phyloP scores from a whole-genome alignment of 345 rosid genomes.

The Boechera retrofracta region DNA sequence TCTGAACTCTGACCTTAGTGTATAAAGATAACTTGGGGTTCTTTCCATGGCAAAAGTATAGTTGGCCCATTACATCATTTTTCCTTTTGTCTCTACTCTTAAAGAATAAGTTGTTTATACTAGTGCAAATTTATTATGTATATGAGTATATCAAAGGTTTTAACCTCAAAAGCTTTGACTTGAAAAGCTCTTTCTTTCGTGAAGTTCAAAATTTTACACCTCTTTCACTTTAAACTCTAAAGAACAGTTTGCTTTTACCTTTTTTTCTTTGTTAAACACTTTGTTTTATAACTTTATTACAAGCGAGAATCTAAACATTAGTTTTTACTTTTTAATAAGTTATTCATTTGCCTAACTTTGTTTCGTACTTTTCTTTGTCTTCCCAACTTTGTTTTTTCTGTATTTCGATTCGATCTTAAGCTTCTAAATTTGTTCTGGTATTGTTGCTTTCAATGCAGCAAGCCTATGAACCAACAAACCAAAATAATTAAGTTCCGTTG shows the following conservation, averaged over 20 bases:
- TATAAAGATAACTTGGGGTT: slow-evolving; percentile 34
- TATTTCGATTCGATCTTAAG: neutral
- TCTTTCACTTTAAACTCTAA: slow-evolving; percentile 45
- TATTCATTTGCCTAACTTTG: slow-evolving; percentile 6
- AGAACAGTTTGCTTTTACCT: slow-evolving; percentile 25
- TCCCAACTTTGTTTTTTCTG: slow-evolving; percentile 7
- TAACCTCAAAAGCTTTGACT: slow-evolving; percentile 62
- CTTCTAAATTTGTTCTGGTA: neutral
- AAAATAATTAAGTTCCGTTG: neutral
- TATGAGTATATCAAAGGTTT: slow-evolving; percentile 22
- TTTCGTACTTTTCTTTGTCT: neutral
- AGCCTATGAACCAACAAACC: slow-evolving; percentile 10
- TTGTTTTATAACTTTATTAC: slow-evolving; percentile 5
- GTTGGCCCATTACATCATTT: slow-evolving; percentile 35
- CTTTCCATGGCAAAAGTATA: slow-evolving; percentile 35
- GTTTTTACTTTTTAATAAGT: neutral
- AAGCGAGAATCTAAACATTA: neutral
- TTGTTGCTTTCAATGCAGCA: slow-evolving; percentile 26
- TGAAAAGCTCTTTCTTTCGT: slow-evolving; percentile 36
- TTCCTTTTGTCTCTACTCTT: slow-evolving; percentile 41
- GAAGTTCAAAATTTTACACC: slow-evolving; percentile 36
- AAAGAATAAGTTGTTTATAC: slow-evolving; percentile 19
- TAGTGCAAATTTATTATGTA: neutral
- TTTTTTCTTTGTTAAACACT: slow-evolving; percentile 4
- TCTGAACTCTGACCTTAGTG: slow-evolving; percentile 29